Evolutionary conservation across 2,329 filamentous ascomycete species (phyloP), one percentile per base, ranked within the genome.

Genomic region (Pseudogymnoascus sp.): DNA sequence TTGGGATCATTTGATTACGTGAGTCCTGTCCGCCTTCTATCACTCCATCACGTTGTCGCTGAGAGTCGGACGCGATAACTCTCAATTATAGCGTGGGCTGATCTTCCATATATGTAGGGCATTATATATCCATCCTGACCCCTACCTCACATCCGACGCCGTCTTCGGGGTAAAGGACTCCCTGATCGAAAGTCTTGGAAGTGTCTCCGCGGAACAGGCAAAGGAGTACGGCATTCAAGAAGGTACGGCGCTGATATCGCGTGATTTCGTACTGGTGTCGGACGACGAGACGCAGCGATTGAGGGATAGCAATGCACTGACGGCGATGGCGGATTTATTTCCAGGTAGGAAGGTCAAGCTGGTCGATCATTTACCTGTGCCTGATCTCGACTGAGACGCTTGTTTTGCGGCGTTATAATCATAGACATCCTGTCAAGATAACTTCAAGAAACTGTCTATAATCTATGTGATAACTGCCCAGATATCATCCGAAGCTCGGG

Each of bases 111-210:
- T 44, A 23, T 44, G 19, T 44, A 44, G 40, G 3, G 89, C 90
- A 0, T 78, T 96, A 0, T 96, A 93, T 71, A 78, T 93, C 62
- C 84, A 88, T 2, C 87, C 86, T 53, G 90, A 93, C 69, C 88
- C 88, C 0, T 95, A 93, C 72, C 90, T 93, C 77, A 89, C 85
- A 0, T 90, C 88, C 0, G 91, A 96, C 71, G 89, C 90, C 0
- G 91, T 96, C 1, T 96, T 96, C 69, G 91, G 91, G 19, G 90
- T 96, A 64, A 96, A 96, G 74, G 82, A 91, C 72, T 90, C 88
- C 29, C 79, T 96, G 11, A 77, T 91, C n/a, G 80, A 91, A 13
- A 88, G 90, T 67, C 77, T 85, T 75, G 68, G 80, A 65, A 76
- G 81, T 70, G 78, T 84, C 68, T 60, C 78, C 76, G 75, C 73